Evolutionary conservation across 1,284 basidiomycete genomes (phyloP), one percentile per base, ranked within the genome.

Genomic region (Sutorius eximius): DNA sequence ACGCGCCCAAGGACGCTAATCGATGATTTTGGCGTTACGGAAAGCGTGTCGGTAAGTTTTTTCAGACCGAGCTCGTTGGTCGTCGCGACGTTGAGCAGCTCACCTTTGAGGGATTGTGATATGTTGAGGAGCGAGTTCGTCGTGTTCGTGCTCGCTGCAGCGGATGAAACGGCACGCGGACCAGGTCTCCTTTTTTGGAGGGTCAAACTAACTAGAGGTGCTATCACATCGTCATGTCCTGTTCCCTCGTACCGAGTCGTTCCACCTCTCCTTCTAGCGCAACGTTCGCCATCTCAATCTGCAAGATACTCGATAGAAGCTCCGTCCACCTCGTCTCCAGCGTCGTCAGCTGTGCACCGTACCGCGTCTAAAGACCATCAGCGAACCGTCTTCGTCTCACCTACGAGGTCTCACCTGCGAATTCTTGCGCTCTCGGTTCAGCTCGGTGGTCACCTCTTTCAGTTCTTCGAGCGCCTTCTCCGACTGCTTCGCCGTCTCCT

Each of bases 251-350:
- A 60, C 79, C 78, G 53, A 89, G 70, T 42, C 77, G 73, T 47
- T 80, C 81, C 3, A 93, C 76, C 65, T 95, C 89, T 9, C 77
- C 82, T 64, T 91, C 89, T 59, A 93, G 73, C 18, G 91, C 89
- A 34, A 89, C 79, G 67, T 93, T 95, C n/a, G 92, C 94, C 77
- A 96, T 86, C 76, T 95, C 92, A 61, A 95, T 88, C 71, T 95
- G 92, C 59, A 96, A 73, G 32, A 93, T 87, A 63, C 82, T 89
- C 40, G 91, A 93, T 55, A 96, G 87, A 40, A 95, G 77, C 69
- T 93, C 91, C 11, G 89, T 93, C 94, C 94, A 96, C 51, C 85
- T 81, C 49, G 83, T 89, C 71, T 95, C 92, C 49, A 95, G 75
- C 11, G 82, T 75, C n/a, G 83, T 88, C 57, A 96, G 73, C 62